Evolutionary conservation across 2,329 filamentous ascomycete species (phyloP).

Genomic region (Coleophoma cylindrospora): DNA sequence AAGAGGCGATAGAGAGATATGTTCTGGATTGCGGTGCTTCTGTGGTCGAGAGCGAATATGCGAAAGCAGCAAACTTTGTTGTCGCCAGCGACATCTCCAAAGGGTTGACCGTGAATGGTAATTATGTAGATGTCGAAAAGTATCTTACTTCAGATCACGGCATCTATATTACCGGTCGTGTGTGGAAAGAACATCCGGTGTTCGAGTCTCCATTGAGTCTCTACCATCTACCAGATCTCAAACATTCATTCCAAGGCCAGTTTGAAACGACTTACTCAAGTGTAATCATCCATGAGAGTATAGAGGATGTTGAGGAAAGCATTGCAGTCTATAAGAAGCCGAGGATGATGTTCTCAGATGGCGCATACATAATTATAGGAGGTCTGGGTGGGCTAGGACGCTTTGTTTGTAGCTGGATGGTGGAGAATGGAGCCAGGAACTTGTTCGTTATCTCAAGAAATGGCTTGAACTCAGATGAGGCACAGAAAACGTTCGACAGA

Average conservation of each 20-base stretch:
- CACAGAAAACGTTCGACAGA: background rate
- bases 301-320: background rate
- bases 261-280: background rate
- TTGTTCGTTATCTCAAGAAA: slow-evolving; percentile 2
- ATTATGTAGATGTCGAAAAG: slow-evolving; percentile 1
- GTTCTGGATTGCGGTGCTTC: background rate
- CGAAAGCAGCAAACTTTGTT: slow-evolving; percentile 1
- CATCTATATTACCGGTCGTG: background rate
- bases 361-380: slow-evolving; percentile 5
- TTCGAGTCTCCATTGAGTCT: background rate
- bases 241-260: background rate
- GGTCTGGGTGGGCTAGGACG: slow-evolving; percentile 6
- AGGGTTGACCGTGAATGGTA: background rate
- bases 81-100: slow-evolving; percentile 13
- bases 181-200: background rate
- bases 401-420: slow-evolving; percentile 1
- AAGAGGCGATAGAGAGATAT: background rate
- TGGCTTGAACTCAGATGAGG: background rate
- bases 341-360: background rate
- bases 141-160: background rate
- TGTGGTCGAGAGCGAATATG: background rate
- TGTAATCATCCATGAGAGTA: background rate
- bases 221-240: background rate
- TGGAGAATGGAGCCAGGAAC: slow-evolving; percentile 4
- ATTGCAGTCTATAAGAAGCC: background rate